Base-by-base conservation (phyloP, 768 basidiomycete genomes). In the Ephemerocybe angulata region DNA sequence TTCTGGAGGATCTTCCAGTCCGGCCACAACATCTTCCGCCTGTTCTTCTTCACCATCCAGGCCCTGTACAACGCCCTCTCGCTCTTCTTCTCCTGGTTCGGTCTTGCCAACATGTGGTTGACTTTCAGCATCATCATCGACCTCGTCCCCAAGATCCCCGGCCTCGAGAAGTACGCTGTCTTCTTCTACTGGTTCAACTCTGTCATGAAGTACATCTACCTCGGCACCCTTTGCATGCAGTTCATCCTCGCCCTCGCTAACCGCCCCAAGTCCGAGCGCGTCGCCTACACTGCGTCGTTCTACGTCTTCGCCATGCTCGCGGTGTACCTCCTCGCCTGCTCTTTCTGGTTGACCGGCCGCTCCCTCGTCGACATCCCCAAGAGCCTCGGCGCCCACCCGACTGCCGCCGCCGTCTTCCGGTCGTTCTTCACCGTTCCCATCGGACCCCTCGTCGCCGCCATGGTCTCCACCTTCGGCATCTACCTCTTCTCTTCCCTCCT, bases 1-100 rank as follows among this genome's bases (percentile, higher is more conserved):
- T 98, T 96, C 76, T 91, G 88, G 78, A 79, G 82, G 59, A 79
- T 96, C 50, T 98, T 97, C 72, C 81, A 79, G 61, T 93, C 90
- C 27, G 82, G 86, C 12, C 95, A 98, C 63, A 89, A 89, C 25
- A 80, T 91, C 51, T 80, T 96, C 59, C 86, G 96, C 65, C 92
- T 98, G 89, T 88, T 98, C 76, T 93, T 98, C 78, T 85, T 99
- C 69, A 95, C 98, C 65, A 64, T 99, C 44, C 96, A 98, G 71
- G 94, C 86, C 38, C 55, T 98, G 52, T 95, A 93, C 70, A 94
- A 93, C 70, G 64, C 93, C 46, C 84, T 90, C 68, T 86, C 82
- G 29, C 76, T 98, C 58, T 62, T 95, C 62, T 95, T 98, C 75
- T 86, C 89, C 8, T 98, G 93, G 92, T 97, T 97, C 72, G 86